Evolutionary conservation across 305 asterid genomes (phyloP).

Genomic region (Lippia alba): DNA sequence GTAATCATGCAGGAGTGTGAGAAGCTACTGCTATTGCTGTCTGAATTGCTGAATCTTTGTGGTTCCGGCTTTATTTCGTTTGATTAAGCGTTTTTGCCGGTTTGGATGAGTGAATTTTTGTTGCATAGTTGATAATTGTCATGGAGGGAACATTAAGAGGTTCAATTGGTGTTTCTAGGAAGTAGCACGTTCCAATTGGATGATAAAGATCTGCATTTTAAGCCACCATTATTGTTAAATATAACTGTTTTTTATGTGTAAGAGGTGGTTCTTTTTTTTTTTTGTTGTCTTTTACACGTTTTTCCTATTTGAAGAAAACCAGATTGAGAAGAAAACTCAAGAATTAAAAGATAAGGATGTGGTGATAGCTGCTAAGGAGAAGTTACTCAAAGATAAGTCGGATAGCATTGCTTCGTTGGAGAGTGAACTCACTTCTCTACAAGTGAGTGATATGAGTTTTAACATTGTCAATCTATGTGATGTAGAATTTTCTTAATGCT

Average conservation of each 20-base stretch:
- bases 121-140: constrained; percentile 12
- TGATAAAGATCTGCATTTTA: not conserved
- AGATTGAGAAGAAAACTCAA: constrained; percentile 56
- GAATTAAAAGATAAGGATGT: constrained; percentile 66
- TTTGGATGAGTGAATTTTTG: not conserved
- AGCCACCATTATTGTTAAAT: not conserved
- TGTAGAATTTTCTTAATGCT: not conserved
- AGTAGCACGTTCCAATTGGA: not conserved
- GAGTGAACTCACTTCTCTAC: constrained; percentile 59
- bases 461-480: constrained; percentile 1
- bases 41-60: not conserved
- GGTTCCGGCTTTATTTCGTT: not conserved
- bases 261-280: not conserved
- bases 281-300: constrained; percentile 5
- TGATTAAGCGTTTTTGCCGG: not conserved
- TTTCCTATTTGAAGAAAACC: constrained; percentile 47
- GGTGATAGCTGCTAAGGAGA: constrained; percentile 62
- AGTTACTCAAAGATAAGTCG: constrained; percentile 55
- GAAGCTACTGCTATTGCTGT: not conserved
- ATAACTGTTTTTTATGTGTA: not conserved
- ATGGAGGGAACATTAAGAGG: not conserved
- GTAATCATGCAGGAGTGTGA: not conserved
- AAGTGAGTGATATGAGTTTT: constrained; percentile 47
- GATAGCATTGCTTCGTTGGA: constrained; percentile 58
- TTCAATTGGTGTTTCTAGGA: not conserved